phyloP scores from a whole-genome alignment of 768 basidiomycete genomes.

The Rhodotorula paludigena region DNA sequence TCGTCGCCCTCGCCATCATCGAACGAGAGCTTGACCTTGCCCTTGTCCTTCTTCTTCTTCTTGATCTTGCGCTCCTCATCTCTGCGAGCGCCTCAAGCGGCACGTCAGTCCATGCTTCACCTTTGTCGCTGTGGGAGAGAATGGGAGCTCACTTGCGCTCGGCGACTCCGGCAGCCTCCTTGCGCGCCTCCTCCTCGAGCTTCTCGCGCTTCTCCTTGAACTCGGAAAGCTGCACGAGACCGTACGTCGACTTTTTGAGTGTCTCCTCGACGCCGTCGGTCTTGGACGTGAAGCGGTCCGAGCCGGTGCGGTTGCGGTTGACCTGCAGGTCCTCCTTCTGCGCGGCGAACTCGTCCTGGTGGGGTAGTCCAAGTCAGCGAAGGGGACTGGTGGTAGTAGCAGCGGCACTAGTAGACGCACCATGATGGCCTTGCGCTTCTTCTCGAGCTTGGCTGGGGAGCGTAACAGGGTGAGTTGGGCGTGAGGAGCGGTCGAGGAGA shows the following conservation, averaged over 20 bases:
- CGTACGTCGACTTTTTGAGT: conserved; percentile 84
- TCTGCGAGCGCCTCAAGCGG: conserved; percentile 17
- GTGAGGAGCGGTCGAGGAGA: neutral
- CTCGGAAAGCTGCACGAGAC: conserved; percentile 66
- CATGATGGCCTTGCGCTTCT: conserved; percentile 40
- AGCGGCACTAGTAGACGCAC: neutral
- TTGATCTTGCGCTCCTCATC: conserved; percentile 45
- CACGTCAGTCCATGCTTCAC: conserved; percentile 2
- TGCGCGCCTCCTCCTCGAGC: conserved; percentile 42
- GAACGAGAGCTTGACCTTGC: conserved; percentile 85
- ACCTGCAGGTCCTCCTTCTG: conserved; percentile 31
- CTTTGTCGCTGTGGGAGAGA: no score
- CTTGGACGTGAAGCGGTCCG: conserved; percentile 86
- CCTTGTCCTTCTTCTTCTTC: conserved; percentile 88
- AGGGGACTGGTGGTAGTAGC: neutral
- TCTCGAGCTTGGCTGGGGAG: conserved; percentile 32
- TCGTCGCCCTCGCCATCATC: conserved; percentile 65
- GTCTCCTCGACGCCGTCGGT: conserved; percentile 91
- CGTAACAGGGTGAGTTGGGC: neutral
- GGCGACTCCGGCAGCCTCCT: conserved; percentile 76
- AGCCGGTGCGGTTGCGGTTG: conserved; percentile 45
- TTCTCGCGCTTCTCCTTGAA: conserved; percentile 39
- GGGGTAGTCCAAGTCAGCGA: neutral
- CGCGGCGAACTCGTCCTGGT: conserved; percentile 34
- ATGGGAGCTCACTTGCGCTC: conserved; percentile 70